Evolutionary conservation across 2,329 filamentous ascomycete species (phyloP).

Genomic region (Colletotrichum aenigma): DNA sequence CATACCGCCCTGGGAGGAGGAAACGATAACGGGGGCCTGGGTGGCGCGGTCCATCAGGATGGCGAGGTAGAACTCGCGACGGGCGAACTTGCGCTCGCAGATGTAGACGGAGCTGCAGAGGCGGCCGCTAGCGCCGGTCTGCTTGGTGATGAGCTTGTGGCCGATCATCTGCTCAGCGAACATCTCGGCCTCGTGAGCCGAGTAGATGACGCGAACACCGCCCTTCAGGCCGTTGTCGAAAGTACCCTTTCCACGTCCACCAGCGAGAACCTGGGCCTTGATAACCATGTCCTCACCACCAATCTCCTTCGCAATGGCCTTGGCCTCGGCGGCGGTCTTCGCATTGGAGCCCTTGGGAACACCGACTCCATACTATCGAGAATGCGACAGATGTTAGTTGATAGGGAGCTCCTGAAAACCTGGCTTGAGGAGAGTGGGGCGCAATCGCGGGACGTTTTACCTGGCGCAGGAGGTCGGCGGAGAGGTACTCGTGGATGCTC

Average conservation of each 20-base stretch:
- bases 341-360: constrained; percentile 91
- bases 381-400: constrained; percentile 22
- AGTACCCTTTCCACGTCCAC: constrained; percentile 95
- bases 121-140: constrained; percentile 91
- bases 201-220: constrained; percentile 98
- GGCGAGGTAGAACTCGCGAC: constrained; percentile 98
- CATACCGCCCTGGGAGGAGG: constrained; percentile 98
- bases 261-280: constrained; percentile 98
- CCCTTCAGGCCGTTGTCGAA: constrained; percentile 99
- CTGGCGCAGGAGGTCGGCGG: constrained; percentile 84
- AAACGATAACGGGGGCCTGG: constrained; percentile 93
- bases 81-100: constrained; percentile 99
- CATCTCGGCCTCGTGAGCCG: constrained; percentile 93
- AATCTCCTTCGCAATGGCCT: constrained; percentile 88
- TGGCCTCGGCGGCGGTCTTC: constrained; percentile 82
- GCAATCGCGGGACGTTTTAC: constrained; percentile 42
- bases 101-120: constrained; percentile 98
- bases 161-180: constrained; percentile 99
- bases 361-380: constrained; percentile 85
- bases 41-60: constrained; percentile 96
- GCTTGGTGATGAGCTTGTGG: constrained; percentile 99
- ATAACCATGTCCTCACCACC: constrained; percentile 98
- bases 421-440: constrained; percentile 18
- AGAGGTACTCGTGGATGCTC: constrained; percentile 98
- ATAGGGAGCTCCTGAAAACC: constrained; percentile 1